phyloP scores from a whole-genome alignment of 1,284 basidiomycete species.

The Moniliophthora roreri region DNA sequence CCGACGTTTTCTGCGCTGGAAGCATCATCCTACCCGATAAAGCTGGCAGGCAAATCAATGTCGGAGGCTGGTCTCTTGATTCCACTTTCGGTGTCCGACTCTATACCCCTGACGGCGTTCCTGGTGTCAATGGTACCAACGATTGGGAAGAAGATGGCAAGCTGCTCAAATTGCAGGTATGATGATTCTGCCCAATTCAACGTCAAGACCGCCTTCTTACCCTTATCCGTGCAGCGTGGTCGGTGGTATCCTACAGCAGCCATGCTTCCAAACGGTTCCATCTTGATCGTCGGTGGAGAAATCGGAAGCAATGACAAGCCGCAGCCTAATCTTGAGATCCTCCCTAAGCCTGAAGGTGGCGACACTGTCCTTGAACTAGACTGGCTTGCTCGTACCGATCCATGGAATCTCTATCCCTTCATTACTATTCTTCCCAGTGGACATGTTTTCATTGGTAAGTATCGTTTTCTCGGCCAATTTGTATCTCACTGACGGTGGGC shows the following conservation, averaged over 20 bases:
- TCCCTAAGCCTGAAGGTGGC: slow-evolving; percentile 44
- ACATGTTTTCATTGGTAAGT: slow-evolving; percentile 62
- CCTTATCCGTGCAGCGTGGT: slow-evolving; percentile 55
- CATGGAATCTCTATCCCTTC: slow-evolving; percentile 77
- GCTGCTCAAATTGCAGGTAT: slow-evolving; percentile 50
- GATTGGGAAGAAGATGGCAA: slow-evolving; percentile 67
- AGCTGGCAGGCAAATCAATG: slow-evolving; percentile 63
- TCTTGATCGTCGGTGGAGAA: slow-evolving; percentile 75
- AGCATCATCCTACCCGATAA: slow-evolving; percentile 72
- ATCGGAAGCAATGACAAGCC: slow-evolving; percentile 65
- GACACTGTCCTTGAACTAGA: slow-evolving; percentile 41
- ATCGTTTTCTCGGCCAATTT: not conserved
- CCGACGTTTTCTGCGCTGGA: slow-evolving; percentile 78
- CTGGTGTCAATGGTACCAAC: slow-evolving; percentile 61
- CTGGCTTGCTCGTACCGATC: slow-evolving; percentile 59
- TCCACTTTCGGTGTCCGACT: slow-evolving; percentile 70
- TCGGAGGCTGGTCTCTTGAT: slow-evolving; percentile 61
- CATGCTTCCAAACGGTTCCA: slow-evolving; percentile 65
- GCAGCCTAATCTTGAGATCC: slow-evolving; percentile 63
- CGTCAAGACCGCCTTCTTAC: too few relatives aligned
- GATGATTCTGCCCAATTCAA: slow-evolving; percentile 3
- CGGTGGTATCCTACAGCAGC: slow-evolving; percentile 74
- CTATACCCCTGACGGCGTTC: slow-evolving; percentile 57
- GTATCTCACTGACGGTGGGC: not conserved
- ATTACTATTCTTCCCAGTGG: slow-evolving; percentile 67